Evolutionary conservation across 116 monocot genomes (phyloP), one percentile per base, ranked within the genome.

Genomic region (Iris pallida): DNA sequence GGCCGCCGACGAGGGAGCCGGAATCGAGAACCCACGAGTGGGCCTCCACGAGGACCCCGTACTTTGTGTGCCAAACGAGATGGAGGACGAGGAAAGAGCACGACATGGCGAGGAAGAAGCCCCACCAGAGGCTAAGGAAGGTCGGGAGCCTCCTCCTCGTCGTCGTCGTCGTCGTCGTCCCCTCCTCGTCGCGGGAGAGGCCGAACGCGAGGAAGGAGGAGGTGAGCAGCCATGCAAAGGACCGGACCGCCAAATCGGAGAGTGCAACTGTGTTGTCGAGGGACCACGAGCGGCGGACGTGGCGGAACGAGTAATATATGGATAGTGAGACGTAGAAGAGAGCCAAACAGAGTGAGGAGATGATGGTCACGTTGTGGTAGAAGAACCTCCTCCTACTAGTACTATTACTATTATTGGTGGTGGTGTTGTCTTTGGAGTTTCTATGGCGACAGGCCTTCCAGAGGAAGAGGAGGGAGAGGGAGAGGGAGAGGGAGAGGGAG

Each of bases 51-150:
- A 53, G 47, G 52, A 48, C 40, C 10, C 52, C 78, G 43, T 56
- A 7, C 17, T 71, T 69, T 43, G 60, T 64, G 47, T 73, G 69
- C 44, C 44, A 78, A 41, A 75, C 14, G 9, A 80, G 55, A 69
- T 82, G 81, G 3, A 79, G 12, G 20, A 66, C 57, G 14, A 91
- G 67, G 65, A 73, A 72, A 70, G 66, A 76, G 57, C 40, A 73
- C 7, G 82, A 86, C 10, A 89, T 4, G 0, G 83, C 14, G 9
- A 83, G 54, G 80, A 70, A 91, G 4, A 91, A 11, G 56, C 55
- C 71, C 84, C 88, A 91, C 95, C 95, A 91, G 42, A 78, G 45
- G 78, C 82, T 76, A 45, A 95, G 69, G 47, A 86, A 59, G 4
- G 58, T 45, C 4, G 95, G 89, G 59, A 86, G 84, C 20, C 57